phyloP scores from a whole-genome alignment of 1,139 yeast species.

The Scheffersomyces parashehatae region DNA sequence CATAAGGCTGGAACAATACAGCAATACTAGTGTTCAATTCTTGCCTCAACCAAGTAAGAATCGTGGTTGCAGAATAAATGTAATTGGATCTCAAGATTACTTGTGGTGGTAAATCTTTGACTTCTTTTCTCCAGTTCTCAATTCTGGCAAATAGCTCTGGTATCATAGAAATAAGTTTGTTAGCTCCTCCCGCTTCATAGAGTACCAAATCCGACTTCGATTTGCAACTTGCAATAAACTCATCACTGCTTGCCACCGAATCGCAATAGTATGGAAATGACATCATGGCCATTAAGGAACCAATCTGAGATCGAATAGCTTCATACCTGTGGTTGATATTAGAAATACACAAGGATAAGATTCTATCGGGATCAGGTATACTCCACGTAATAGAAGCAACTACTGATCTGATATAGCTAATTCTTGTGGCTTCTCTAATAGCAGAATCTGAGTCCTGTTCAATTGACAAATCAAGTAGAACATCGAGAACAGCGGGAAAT shows the following conservation, averaged over 20 bases:
- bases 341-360: slow-evolving; percentile 51
- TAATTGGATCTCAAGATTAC: slow-evolving; percentile 48
- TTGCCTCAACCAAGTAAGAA: slow-evolving; percentile 43
- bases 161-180: slow-evolving; percentile 21
- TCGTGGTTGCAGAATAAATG: slow-evolving; percentile 48
- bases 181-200: slow-evolving; percentile 21
- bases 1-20: slow-evolving; percentile 37
- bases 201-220: slow-evolving; percentile 26
- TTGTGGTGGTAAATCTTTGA: slow-evolving; percentile 39
- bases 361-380: slow-evolving; percentile 49
- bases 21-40: slow-evolving; percentile 45
- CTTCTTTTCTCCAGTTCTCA: slow-evolving; percentile 43
- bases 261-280: slow-evolving; percentile 56
- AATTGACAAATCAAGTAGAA: slow-evolving; percentile 50
- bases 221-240: slow-evolving; percentile 42
- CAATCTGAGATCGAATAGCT: slow-evolving; percentile 72
- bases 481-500: slow-evolving; percentile 51
- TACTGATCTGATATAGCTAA: slow-evolving; percentile 57
- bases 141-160: slow-evolving; percentile 43
- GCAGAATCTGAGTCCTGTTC: slow-evolving; percentile 62
- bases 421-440: slow-evolving; percentile 63
- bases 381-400: slow-evolving; percentile 61
- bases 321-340: slow-evolving; percentile 65
- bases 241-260: slow-evolving; percentile 43
- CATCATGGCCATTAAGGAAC: slow-evolving; percentile 59